Conservation (phyloP, 768 basidiomycete genomes). For the Kwoniella sp. region DNA sequence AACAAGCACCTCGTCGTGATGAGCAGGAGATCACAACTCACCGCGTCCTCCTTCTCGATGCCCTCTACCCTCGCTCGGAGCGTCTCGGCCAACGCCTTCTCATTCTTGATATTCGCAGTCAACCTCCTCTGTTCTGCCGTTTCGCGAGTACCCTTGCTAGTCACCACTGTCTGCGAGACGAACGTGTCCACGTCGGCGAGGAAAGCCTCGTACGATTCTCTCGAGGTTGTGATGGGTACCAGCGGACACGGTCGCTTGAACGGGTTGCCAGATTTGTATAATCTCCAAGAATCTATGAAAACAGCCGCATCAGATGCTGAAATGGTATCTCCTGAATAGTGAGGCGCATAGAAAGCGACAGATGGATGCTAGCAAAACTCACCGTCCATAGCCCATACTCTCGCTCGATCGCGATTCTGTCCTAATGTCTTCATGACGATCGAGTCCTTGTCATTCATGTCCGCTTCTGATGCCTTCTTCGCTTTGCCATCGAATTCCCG, state of each 20-base stretch:
- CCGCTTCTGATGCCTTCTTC: constrained; percentile 16
- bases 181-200: constrained; percentile 21
- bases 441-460: constrained; percentile 13
- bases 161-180: constrained; percentile 14
- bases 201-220: constrained; percentile 26
- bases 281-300: constrained; percentile 34
- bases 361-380: constrained; percentile 11
- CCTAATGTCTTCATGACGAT: constrained; percentile 35
- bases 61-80: constrained; percentile 29
- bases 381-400: constrained; percentile 50
- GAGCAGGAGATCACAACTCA: constrained; percentile 34
- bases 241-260: constrained; percentile 52
- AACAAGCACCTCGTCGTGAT: too few species aligned
- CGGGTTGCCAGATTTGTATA: constrained; percentile 52
- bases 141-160: constrained; percentile 13
- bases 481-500: constrained; percentile 27
- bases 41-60: constrained; percentile 48
- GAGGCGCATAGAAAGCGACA: not conserved
- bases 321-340: not conserved
- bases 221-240: constrained; percentile 25
- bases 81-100: constrained; percentile 32
- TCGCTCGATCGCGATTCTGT: constrained; percentile 38
- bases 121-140: constrained; percentile 16
- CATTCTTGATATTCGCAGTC: constrained; percentile 39
- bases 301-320: not conserved